Evolutionary conservation across 345 rosid genomes (phyloP), one percentile per base, ranked within the genome.

Genomic region (Aquilaria malaccensis): DNA sequence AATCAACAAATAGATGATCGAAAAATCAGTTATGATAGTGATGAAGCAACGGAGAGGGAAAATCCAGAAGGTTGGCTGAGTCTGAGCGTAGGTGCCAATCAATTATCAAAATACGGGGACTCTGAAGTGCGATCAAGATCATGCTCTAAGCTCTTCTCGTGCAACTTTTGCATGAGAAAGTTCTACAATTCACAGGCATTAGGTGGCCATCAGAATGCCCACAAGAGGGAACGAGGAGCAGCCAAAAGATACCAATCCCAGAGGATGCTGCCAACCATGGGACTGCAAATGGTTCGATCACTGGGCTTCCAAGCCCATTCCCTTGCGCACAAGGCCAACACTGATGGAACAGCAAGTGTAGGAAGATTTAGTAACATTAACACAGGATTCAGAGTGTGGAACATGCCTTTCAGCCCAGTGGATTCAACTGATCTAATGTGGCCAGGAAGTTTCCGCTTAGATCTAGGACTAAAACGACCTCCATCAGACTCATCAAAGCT

Each of bases 131-230:
- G 55, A 47, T 31, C 72, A 14, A 76, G 72, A 50, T 77, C 85
- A 9, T 58, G 52, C 67, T 58, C 81, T 10, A 82, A 79, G 67
- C 70, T 82, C 63, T 84, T 82, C 78, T 82, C 88, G 6, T 87
- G 94, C 33, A 82, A 84, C 71, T 87, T 84, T 66, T 87, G 94
- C 75, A 79, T 78, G 77, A 84, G 90, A 64, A 87, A 82, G 71
- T 86, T 86, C 72, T 87, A 59, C 69, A 87, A 88, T 62, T 84
- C 88, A 45, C 94, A 86, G 60, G 94, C 94, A 33, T 67, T 86
- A 33, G 94, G 94, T 13, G 94, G 94, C 43, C 94, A 86, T 71
- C 90, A 87, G 76, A 87, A 87, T 55, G 95, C 95, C 58, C 95
- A 87, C 81, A 87, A 82, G 71, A 73, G 88, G 61, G 87, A 86